Evolutionary conservation across 2,329 filamentous ascomycete genomes (phyloP).

Genomic region (Fusarium denticulatum): DNA sequence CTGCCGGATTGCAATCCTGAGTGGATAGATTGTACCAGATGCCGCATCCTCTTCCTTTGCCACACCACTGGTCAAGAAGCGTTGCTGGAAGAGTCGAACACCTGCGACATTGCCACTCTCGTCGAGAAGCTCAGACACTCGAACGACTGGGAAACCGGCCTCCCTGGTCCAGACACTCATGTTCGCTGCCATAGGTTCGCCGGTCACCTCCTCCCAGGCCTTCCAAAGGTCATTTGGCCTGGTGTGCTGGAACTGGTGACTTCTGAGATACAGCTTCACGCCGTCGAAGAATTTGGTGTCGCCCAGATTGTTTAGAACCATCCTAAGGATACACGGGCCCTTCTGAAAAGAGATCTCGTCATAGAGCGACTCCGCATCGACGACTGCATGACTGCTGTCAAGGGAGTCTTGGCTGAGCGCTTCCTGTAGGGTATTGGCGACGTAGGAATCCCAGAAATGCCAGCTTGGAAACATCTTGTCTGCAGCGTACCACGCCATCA

Average conservation of each 20-base stretch:
- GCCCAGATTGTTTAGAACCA: neutral
- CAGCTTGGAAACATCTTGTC: neutral
- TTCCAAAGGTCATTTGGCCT: neutral
- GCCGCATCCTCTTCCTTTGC: neutral
- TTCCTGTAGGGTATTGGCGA: neutral
- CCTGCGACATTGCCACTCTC: neutral
- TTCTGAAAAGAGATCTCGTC: neutral
- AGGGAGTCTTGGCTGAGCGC: neutral
- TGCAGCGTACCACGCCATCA: neutral
- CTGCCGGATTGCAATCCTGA: accelerated
- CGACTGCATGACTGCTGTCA: neutral
- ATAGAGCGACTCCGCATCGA: too few relatives aligned
- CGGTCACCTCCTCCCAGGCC: neutral
- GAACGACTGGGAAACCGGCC: neutral
- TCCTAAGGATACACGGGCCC: neutral
- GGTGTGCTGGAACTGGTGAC: neutral
- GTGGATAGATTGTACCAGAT: neutral
- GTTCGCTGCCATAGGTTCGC: accelerated
- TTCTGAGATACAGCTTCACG: neutral
- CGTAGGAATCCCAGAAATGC: neutral
- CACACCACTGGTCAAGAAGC: neutral
- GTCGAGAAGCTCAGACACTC: neutral
- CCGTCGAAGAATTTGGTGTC: neutral
- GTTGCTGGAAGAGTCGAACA: neutral
- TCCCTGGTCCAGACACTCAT: neutral